Conservation (phyloP, 2,329 filamentous ascomycete species). For the Sphaerulina vaccinii region DNA sequence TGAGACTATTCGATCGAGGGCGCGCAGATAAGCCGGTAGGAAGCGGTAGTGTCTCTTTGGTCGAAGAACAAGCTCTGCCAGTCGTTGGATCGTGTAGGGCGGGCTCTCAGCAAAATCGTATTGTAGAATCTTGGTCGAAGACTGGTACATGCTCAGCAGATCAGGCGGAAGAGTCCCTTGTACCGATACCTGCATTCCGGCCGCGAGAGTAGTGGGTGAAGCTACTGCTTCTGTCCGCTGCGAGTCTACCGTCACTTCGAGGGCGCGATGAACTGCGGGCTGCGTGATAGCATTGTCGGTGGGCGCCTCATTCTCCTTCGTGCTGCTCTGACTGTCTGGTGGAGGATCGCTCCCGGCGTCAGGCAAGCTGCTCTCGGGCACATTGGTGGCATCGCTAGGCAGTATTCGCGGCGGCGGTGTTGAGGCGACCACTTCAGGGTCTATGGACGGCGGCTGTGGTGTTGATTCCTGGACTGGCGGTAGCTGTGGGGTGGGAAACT, state of each 20-base stretch:
- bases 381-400: constrained; percentile 31
- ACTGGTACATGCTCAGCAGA: constrained; percentile 55
- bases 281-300: constrained; percentile 38
- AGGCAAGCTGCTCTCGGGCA: constrained; percentile 25
- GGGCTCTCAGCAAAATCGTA: constrained; percentile 69
- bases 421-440: constrained; percentile 36
- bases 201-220: constrained; percentile 7
- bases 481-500: constrained; percentile 71
- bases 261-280: constrained; percentile 38
- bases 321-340: constrained; percentile 52
- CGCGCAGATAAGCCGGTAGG: constrained; percentile 81
- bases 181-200: constrained; percentile 19
- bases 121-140: constrained; percentile 33
- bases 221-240: constrained; percentile 29
- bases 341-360: constrained; percentile 22
- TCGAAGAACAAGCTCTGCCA: constrained; percentile 78
- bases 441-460: constrained; percentile 44
- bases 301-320: constrained; percentile 66
- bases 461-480: constrained; percentile 52
- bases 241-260: constrained; percentile 36
- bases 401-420: constrained; percentile 37
- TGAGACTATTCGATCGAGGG: constrained; percentile 83
- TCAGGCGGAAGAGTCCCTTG: constrained; percentile 60
- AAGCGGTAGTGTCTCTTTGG: constrained; percentile 78
- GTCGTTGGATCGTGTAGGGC: constrained; percentile 88